phyloP scores from a whole-genome alignment of 176 grass and related monocot species.

The Triticum dicoccoides region DNA sequence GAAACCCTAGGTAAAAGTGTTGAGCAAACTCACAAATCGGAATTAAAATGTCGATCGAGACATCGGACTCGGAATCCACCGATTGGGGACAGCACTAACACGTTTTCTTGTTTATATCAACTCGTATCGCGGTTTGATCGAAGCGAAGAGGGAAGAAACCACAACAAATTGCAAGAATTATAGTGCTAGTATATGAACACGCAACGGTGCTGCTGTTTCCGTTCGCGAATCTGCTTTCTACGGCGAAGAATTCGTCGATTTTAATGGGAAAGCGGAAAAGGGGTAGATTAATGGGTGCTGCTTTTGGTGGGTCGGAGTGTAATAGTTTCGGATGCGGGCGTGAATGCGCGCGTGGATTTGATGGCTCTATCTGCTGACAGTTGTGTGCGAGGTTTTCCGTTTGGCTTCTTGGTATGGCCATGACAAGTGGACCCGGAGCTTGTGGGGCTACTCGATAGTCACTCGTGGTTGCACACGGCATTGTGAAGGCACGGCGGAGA shows the following conservation, averaged over 20 bases:
- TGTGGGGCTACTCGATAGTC: too few species aligned
- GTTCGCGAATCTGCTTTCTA: slow-evolving; percentile 31
- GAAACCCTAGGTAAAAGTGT: slow-evolving; percentile 33
- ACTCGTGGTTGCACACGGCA: too few species aligned
- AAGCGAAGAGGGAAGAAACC: neutral
- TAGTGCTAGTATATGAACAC: neutral
- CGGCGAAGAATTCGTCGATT: slow-evolving; percentile 18
- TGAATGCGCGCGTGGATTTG: slow-evolving; percentile 43
- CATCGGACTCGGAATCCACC: slow-evolving; percentile 1
- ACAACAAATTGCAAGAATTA: neutral
- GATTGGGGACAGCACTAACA: neutral
- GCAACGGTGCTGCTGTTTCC: neutral
- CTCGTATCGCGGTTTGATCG: slow-evolving; percentile 5
- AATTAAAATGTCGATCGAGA: slow-evolving; percentile 21
- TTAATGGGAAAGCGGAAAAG: slow-evolving; percentile 13
- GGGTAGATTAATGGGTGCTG: slow-evolving; percentile 30
- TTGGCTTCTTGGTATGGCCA: too few species aligned
- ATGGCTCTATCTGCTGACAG: neutral
- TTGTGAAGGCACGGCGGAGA: too few species aligned
- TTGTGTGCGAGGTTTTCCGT: neutral
- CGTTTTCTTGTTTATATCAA: neutral
- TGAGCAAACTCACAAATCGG: slow-evolving; percentile 23
- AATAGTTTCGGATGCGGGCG: slow-evolving; percentile 44
- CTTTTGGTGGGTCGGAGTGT: slow-evolving; percentile 37
- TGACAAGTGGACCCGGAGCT: too few species aligned